Base-by-base conservation (phyloP, 2,329 filamentous ascomycete species). In the Xylaria sp. region DNA sequence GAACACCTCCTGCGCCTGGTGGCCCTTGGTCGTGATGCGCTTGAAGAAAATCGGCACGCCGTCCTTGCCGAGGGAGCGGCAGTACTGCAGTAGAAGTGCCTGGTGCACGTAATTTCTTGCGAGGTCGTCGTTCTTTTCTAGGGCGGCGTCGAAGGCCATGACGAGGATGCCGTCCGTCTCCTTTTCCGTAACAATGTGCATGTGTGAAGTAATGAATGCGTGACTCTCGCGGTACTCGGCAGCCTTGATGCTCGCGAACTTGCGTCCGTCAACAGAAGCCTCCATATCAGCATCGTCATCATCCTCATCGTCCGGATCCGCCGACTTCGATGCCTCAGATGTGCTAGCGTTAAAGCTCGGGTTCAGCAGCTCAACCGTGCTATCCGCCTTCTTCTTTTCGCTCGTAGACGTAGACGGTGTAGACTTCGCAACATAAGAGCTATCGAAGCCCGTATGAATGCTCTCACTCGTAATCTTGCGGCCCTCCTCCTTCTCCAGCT, bases 41-140 rank as follows among this genome's bases (percentile, higher is more conserved):
- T 94, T 96, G 83, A 99, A 99, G 80, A 99, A 99, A 35, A 97
- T 77, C 4, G 85, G 83, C 7, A 97, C 92, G 19, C 93, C 93
- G 69, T 97, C 91, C 65, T 85, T 86, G 62, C 93, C 92, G 5
- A 99, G 81, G 48, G 91, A 88, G 8, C 93, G 86, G 76, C 94
- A 99, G 78, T 99, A 99, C 74, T 99, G 94, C 47, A 99, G 78
- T 10, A 99, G 80, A 13, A 97, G 80, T 2, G 89, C 93, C 73
- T 97, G 92, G 75, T 99, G 94, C 19, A 99, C 92, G 75, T 88
- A 97, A 73, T 93, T 90, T 52, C 87, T 84, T 3, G 91, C 86
- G 66, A 88, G 84, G n/a, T 90, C 88, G 58, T 88, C 84, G 65
- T 90, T 85, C 58, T 85, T 84, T 64, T 91, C 87, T 60, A 95